Evolutionary conservation across 371 early-diverging fungal species (phyloP).

Genomic region (Actinomortierella wolfii): DNA sequence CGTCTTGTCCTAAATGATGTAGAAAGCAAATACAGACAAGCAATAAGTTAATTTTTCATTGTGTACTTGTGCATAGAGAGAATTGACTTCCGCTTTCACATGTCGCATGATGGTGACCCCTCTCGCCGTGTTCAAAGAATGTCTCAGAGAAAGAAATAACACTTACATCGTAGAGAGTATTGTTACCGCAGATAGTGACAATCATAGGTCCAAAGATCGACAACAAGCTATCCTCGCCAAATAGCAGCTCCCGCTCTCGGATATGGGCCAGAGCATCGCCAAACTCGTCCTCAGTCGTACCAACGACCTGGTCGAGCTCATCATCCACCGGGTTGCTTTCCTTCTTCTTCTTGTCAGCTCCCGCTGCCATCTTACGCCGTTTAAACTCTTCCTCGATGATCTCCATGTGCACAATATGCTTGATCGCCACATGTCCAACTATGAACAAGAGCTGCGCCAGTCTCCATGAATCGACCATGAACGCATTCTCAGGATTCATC

Average conservation of each 20-base stretch:
- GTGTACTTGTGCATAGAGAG: no score
- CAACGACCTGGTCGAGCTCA: conserved; percentile 90
- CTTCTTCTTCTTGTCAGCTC: conserved; percentile 37
- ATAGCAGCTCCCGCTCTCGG: conserved; percentile 90
- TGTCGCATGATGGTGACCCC: no score
- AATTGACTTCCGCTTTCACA: no score
- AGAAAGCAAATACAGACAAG: not conserved
- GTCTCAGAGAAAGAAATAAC: no score
- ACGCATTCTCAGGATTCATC: conserved; percentile 37
- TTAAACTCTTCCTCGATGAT: conserved; percentile 88
- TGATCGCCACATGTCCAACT: conserved; percentile 93
- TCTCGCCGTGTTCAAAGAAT: no score
- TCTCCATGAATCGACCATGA: conserved; percentile 62
- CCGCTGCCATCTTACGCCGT: conserved; percentile 58
- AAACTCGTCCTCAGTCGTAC: conserved; percentile 94
- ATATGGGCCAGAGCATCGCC: conserved; percentile 83
- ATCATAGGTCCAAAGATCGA: conserved; percentile 83
- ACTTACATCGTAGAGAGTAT: conserved; percentile 77
- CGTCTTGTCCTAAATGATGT: conserved; percentile 62
- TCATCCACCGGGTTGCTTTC: conserved; percentile 55
- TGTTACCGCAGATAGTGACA: conserved; percentile 79
- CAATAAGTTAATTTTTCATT: no score
- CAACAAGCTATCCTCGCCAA: conserved; percentile 77
- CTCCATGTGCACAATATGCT: conserved; percentile 94
- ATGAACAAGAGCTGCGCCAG: conserved; percentile 88